These are phyloP conservation scores for Naganishia randhawae DNA, from an alignment of 768 basidiomycete species.

Conservation along the genomic window DNA sequence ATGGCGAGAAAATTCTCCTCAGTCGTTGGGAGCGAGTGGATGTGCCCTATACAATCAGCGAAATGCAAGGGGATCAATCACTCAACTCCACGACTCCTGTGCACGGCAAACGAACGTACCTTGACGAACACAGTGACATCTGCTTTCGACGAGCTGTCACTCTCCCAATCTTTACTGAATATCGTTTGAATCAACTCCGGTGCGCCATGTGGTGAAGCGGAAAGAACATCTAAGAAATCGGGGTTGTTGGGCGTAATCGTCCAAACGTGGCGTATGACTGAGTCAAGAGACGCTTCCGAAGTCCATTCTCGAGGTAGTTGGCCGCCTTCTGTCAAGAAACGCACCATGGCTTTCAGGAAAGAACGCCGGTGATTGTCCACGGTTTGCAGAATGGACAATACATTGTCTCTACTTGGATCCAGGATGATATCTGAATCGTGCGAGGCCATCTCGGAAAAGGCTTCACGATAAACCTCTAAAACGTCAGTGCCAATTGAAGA, in stretches of 20 bases:
- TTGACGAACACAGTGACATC: slow-evolving; percentile 6
- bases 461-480: background rate
- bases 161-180: background rate
- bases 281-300: background rate
- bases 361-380: background rate
- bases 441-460: background rate
- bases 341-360: slow-evolving; percentile 8
- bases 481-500: background rate
- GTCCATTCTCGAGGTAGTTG: background rate
- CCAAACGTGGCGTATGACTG: background rate
- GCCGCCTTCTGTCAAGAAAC: background rate
- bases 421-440: background rate
- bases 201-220: background rate
- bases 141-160: background rate
- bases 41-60: background rate
- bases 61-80: background rate
- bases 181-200: background rate
- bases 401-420: background rate
- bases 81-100: background rate
- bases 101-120: background rate
- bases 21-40: background rate
- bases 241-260: background rate
- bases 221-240: background rate
- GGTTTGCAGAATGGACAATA: background rate
- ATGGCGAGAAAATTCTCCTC: background rate